Evolutionary conservation across 2,329 filamentous ascomycete genomes (phyloP), one percentile per base, ranked within the genome.

Genomic region (Graphilbum sp.): DNA sequence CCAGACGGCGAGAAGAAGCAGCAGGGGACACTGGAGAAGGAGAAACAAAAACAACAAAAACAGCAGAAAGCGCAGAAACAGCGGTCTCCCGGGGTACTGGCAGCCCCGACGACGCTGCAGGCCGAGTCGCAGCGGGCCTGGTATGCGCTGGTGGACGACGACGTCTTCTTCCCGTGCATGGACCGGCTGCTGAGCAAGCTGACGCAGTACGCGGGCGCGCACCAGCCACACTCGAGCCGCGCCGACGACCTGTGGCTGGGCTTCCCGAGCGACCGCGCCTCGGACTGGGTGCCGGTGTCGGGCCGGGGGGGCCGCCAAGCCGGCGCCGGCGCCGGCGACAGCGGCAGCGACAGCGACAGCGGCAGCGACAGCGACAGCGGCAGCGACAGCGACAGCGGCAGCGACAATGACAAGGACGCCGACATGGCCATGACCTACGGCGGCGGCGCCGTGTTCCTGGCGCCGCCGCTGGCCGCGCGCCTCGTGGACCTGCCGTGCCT

Each of bases 101-200:
- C n/a, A n/a, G n/a, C 23, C 23, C 7, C 7, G 23, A 25, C 23
- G 12, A 7, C 23, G 29, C 19, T 4, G 8, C 16, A 31, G 12
- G n/a, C 12, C 18, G 9, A 34, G 30, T 32, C 11, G 5, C 27
- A 12, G n/a, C 30, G 30, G 11, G 30, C 30, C 16, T 65, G 60
- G 52, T 57, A 59, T 29, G 62, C 55, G 1, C 50, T 67, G 1
- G 45, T 67, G 2, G 64, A 67, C 24, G 62, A 66, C 43, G 56
- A 60, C 38, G 51, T 64, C 35, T 67, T 67, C 46, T 55, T 67
- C 34, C 62, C 63, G 1, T 59, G 57, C 29, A 46, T 65, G 24
- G 48, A 51, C 1, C 50, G 54, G 32, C 55, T 67, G 9, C 47
- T 62, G 4, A 46, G 53, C 20, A 54, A 52, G 6, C 53, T 67